Evolutionary conservation across 2,329 filamentous ascomycete genomes (phyloP).

Genomic region (Westerdykella sp.): DNA sequence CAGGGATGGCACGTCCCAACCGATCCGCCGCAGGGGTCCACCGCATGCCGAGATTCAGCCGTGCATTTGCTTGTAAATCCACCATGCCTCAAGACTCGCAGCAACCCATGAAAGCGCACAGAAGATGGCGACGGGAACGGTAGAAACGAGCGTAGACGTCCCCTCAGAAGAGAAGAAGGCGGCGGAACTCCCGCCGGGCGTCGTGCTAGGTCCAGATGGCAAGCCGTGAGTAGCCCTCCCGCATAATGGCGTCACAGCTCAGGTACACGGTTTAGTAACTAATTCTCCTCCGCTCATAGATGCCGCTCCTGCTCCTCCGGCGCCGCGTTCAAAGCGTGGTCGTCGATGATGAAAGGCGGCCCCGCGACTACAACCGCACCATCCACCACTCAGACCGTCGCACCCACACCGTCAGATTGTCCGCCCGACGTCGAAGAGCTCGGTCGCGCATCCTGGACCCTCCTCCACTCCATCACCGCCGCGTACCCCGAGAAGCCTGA

Average conservation of each 20-base stretch:
- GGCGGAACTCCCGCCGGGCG: conserved; percentile 60
- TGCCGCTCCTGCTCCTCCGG: conserved; percentile 59
- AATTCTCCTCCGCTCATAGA: conserved; percentile 37
- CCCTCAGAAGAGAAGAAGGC: conserved; percentile 27
- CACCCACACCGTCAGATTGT: conserved; percentile 57
- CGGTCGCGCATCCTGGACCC: conserved; percentile 84
- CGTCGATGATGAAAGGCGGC: not conserved
- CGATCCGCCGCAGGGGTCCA: not conserved
- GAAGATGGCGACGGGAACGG: conserved; percentile 19
- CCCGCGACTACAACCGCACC: conserved; percentile 30
- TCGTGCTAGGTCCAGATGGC: conserved; percentile 72
- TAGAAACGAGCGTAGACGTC: conserved; percentile 20
- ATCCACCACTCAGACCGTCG: conserved; percentile 26
- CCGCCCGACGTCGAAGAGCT: conserved; percentile 85
- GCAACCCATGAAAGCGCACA: not conserved
- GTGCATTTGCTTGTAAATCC: not conserved
- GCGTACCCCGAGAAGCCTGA: conserved; percentile 71
- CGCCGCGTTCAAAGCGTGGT: conserved; percentile 39
- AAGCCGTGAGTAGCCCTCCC: conserved; percentile 61
- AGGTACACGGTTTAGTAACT: conserved; percentile 2
- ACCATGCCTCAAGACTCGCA: not conserved
- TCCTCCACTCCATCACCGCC: conserved; percentile 86
- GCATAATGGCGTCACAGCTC: conserved; percentile 13
- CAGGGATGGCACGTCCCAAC: not conserved
- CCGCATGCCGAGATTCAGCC: not conserved